A percentile compares a stretch with the other conserved stretches of the same genome.
These are phyloP conservation scores for Talaromyces verruculosus DNA, from an alignment of 2,329 filamentous ascomycete genomes.

Conservation along the genomic window DNA sequence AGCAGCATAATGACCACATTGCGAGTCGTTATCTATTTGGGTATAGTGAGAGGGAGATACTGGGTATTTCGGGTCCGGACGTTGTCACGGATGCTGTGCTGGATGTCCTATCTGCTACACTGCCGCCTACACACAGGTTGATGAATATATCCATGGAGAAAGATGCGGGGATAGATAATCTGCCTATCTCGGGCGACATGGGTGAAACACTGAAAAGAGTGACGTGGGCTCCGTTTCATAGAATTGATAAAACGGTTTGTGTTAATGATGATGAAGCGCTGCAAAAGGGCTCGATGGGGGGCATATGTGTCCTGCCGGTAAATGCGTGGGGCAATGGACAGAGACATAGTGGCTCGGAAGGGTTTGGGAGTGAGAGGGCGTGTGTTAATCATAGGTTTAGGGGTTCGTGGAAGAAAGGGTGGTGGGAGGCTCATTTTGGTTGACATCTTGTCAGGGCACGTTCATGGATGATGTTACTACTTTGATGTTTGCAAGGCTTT, in stretches of 20 bases:
- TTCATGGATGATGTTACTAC: not conserved
- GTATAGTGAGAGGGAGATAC: constrained; percentile 31
- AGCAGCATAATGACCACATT: constrained; percentile 26
- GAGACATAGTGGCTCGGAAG: constrained; percentile 34
- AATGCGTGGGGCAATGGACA: constrained; percentile 55
- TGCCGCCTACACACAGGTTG: constrained; percentile 31
- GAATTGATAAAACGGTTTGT: constrained; percentile 29
- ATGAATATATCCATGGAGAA: constrained; percentile 27
- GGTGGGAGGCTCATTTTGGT: constrained; percentile 34
- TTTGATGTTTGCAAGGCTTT: not conserved
- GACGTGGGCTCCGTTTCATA: constrained; percentile 38
- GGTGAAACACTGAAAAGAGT: constrained; percentile 27
- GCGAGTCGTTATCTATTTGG: constrained; percentile 21
- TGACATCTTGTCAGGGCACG: too few relatives aligned
- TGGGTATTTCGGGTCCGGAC: constrained; percentile 37
- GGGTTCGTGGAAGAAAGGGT: constrained; percentile 36
- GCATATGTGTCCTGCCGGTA: constrained; percentile 83
- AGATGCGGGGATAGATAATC: constrained; percentile 28
- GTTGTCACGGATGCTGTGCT: constrained; percentile 38
- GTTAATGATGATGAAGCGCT: constrained; percentile 24
- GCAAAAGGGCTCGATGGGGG: constrained; percentile 64
- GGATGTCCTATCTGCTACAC: constrained; percentile 31
- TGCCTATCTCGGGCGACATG: constrained; percentile 10
- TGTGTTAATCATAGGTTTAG: constrained; percentile 39
- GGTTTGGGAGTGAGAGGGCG: constrained; percentile 30